phyloP scores from a whole-genome alignment of 2,329 filamentous ascomycete species.

The Arthrocladium fulminans region DNA sequence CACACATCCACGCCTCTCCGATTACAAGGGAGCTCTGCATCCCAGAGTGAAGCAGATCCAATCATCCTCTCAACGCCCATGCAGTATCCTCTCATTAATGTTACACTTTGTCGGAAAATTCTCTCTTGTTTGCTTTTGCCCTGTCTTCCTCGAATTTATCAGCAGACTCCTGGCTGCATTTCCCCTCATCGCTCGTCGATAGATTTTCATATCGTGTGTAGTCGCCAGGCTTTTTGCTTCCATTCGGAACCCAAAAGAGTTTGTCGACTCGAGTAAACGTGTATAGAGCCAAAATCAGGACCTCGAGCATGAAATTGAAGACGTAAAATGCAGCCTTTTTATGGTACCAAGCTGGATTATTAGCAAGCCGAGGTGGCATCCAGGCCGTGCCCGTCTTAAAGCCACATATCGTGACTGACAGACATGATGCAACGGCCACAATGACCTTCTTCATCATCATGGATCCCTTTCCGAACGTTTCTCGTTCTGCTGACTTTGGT shows the following conservation, averaged over 20 bases:
- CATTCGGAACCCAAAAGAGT: slow-evolving; percentile 66
- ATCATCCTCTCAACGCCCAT: too few species aligned
- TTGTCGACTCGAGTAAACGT: slow-evolving; percentile 60
- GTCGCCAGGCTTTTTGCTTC: slow-evolving; percentile 49
- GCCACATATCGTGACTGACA: slow-evolving; percentile 59
- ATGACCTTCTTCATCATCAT: slow-evolving; percentile 59
- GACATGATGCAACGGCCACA: slow-evolving; percentile 47
- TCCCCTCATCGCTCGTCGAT: too few species aligned
- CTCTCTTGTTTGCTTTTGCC: too few species aligned
- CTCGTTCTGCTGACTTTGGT: slow-evolving; percentile 37
- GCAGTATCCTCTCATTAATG: too few species aligned
- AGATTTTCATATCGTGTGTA: too few species aligned
- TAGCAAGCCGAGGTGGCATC: slow-evolving; percentile 40
- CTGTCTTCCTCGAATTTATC: too few species aligned
- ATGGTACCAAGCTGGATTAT: slow-evolving; percentile 59
- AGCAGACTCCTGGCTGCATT: too few species aligned
- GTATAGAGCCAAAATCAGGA: slow-evolving; percentile 60
- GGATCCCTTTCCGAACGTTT: slow-evolving; percentile 58
- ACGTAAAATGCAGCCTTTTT: slow-evolving; percentile 65
- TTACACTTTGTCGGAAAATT: too few species aligned
- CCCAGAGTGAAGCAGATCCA: too few species aligned
- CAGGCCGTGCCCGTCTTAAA: slow-evolving; percentile 58
- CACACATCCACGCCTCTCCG: too few species aligned
- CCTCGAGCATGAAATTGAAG: slow-evolving; percentile 68
- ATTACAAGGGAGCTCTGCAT: too few species aligned